A percentile compares a stretch with the other conserved stretches of the same genome.
These are phyloP conservation scores for Podospora comata DNA, from an alignment of 495 filamentous ascomycete species.

Conservation along the genomic window DNA sequence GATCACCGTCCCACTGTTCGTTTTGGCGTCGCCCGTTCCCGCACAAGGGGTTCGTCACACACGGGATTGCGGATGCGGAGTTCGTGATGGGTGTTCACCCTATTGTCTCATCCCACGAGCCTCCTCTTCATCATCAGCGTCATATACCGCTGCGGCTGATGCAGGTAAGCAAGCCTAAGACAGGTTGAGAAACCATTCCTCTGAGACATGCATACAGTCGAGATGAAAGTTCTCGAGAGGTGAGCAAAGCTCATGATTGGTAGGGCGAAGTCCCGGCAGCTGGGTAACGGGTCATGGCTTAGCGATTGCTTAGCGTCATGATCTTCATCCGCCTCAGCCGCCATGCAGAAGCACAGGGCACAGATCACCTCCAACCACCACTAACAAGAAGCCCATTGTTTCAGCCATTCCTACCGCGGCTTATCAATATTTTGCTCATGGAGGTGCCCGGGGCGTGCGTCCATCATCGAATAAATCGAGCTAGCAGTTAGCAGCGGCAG, in stretches of 20 bases:
- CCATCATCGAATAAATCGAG: constrained; percentile 20
- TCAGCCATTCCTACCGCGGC: constrained; percentile 14
- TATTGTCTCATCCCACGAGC: neutral
- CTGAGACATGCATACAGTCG: constrained; percentile 2
- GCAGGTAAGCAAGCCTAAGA: neutral
- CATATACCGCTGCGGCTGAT: neutral
- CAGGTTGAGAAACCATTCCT: neutral
- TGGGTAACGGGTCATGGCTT: neutral
- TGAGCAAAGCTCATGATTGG: neutral
- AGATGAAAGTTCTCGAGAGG: neutral
- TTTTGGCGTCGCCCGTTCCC: neutral
- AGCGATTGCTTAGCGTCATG: constrained; percentile 21
- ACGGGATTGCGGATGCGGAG: neutral
- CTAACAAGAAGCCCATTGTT: constrained; percentile 15
- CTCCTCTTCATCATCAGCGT: neutral
- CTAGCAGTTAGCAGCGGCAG: neutral
- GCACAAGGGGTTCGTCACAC: neutral
- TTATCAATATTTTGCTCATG: neutral
- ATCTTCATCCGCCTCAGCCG: constrained; percentile 24
- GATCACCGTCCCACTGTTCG: neutral
- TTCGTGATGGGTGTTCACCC: neutral
- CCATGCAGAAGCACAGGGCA: constrained; percentile 16
- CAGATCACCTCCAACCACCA: neutral
- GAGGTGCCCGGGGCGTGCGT: neutral
- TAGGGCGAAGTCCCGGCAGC: neutral